These are phyloP conservation scores for Hypericum androsaemum DNA, from an alignment of 345 rosid species.

Conservation along the genomic window DNA sequence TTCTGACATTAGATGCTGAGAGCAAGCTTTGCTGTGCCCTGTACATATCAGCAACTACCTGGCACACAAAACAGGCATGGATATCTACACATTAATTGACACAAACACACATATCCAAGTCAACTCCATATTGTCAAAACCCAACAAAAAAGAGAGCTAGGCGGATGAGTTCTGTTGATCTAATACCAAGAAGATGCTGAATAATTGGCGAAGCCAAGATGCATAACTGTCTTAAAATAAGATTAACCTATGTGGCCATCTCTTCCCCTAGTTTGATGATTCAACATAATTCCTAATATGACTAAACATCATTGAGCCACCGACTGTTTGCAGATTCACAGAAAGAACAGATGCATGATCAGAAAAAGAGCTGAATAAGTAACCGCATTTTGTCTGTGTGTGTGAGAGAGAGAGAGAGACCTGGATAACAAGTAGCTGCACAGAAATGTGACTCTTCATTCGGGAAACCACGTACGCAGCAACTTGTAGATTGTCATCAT, in stretches of 20 bases:
- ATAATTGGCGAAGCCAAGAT: too few relatives aligned
- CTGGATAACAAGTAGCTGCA: conserved; percentile 69
- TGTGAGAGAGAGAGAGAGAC: conserved; percentile 22
- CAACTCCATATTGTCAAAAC: not conserved
- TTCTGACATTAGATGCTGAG: conserved; percentile 32
- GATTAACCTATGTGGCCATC: too few relatives aligned
- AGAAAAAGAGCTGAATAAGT: too few relatives aligned
- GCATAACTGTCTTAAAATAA: too few relatives aligned
- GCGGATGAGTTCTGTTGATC: too few relatives aligned
- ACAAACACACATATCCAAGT: not conserved
- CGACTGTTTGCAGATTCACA: too few relatives aligned
- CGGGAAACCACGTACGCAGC: conserved; percentile 69
- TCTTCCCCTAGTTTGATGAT: too few relatives aligned
- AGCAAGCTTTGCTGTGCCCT: conserved; percentile 38
- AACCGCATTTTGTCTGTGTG: not conserved
- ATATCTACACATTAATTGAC: not conserved
- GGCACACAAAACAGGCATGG: conserved; percentile 16
- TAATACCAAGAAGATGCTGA: too few relatives aligned
- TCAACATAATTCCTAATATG: too few relatives aligned
- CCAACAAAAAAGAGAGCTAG: not conserved
- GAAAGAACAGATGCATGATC: too few relatives aligned
- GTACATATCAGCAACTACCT: conserved; percentile 67
- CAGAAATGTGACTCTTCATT: conserved; percentile 66
- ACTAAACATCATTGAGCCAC: too few relatives aligned
- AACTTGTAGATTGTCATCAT: conserved; percentile 66